Evolutionary conservation across 2,329 filamentous ascomycete species (phyloP).

Genomic region (Colletotrichum scovillei): DNA sequence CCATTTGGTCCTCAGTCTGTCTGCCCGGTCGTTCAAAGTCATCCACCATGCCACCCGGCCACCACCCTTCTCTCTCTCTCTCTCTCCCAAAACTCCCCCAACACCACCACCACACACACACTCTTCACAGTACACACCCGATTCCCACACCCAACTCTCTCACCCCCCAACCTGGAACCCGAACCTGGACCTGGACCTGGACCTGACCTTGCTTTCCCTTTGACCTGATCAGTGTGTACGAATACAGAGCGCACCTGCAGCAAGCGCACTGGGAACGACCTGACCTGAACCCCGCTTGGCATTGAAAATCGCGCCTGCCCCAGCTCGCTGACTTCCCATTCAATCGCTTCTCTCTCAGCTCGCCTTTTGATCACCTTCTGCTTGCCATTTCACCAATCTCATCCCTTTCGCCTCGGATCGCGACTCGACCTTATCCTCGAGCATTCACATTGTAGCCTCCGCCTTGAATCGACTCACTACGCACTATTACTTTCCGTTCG

Average conservation of each 20-base stretch:
- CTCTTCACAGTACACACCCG: background rate
- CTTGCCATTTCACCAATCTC: background rate
- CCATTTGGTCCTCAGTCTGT: background rate
- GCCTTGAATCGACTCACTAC: background rate
- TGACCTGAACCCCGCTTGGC: slow-evolving; percentile 36
- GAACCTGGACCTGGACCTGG: background rate
- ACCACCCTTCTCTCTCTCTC: background rate
- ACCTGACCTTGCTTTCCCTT: slow-evolving; percentile 5
- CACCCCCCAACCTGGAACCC: background rate
- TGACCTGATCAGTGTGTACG: slow-evolving; percentile 28
- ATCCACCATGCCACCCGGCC: background rate
- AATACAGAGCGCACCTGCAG: slow-evolving; percentile 25
- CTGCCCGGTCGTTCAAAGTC: background rate
- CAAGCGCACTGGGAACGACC: slow-evolving; percentile 29
- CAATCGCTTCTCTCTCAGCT: slow-evolving; percentile 7
- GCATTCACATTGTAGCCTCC: background rate
- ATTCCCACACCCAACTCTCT: background rate
- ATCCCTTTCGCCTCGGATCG: background rate
- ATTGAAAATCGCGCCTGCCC: slow-evolving; percentile 37
- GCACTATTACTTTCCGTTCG: background rate
- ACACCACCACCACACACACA: background rate
- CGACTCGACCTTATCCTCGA: background rate
- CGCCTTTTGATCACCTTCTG: background rate
- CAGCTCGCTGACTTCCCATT: slow-evolving; percentile 20
- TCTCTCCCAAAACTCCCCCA: background rate